phyloP scores from a whole-genome alignment of 306 rosid species.

The Ziziphus jujuba region DNA sequence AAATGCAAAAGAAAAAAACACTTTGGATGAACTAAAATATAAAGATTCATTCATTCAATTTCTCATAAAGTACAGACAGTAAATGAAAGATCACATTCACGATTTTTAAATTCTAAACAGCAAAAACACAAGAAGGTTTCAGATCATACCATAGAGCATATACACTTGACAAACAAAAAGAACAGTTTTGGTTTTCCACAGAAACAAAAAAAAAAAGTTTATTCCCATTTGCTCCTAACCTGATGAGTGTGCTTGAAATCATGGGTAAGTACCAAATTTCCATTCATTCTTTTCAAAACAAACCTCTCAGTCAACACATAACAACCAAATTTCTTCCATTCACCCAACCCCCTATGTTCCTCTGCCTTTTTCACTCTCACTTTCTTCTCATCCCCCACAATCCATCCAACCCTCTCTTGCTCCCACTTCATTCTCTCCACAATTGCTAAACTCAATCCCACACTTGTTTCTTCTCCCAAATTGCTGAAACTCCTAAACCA shows the following conservation, averaged over 20 bases:
- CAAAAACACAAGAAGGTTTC: no score
- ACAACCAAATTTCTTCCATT: conserved; percentile 44
- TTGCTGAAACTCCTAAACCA: conserved; percentile 47
- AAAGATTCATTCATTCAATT: no score
- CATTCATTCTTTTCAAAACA: conserved; percentile 48
- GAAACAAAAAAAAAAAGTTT: background rate
- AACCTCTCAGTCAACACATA: conserved; percentile 56
- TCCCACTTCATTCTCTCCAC: conserved; percentile 74
- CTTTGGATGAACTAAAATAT: no score
- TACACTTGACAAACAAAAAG: no score
- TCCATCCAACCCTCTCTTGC: conserved; percentile 42
- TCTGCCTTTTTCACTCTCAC: conserved; percentile 53
- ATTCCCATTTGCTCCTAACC: conserved; percentile 51
- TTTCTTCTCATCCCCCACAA: conserved; percentile 33
- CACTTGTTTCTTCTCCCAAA: conserved; percentile 43
- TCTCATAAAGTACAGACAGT: no score
- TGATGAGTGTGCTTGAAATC: conserved; percentile 57
- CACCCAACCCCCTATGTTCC: conserved; percentile 35
- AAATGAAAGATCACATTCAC: no score
- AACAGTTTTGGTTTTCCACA: background rate
- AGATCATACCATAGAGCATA: no score
- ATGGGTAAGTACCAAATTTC: conserved; percentile 36
- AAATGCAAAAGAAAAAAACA: no score
- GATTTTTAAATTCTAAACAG: no score
- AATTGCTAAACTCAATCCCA: conserved; percentile 58